phyloP scores from a whole-genome alignment of 805 yeast species.

The Candida rishiriensis region DNA sequence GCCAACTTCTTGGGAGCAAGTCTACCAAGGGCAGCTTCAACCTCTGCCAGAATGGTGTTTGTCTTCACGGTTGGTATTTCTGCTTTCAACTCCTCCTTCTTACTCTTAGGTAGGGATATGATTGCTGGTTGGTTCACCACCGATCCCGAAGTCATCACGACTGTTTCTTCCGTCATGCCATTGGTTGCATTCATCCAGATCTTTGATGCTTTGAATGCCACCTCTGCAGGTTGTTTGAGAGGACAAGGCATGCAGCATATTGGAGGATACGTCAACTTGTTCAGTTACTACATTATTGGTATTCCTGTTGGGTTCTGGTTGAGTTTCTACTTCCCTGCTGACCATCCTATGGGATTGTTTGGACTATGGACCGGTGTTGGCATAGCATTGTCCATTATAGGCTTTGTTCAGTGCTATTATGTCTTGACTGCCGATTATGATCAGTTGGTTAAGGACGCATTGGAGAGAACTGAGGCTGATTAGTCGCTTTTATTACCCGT shows the following conservation, averaged over 20 bases:
- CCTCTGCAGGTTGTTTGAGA: slow-evolving; percentile 50
- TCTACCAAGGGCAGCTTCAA: slow-evolving; percentile 27
- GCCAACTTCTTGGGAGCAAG: slow-evolving; percentile 72
- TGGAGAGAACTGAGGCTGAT: slow-evolving; percentile 27
- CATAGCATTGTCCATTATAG: slow-evolving; percentile 36
- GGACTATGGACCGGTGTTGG: slow-evolving; percentile 36
- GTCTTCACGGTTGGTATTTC: slow-evolving; percentile 22
- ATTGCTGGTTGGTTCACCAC: slow-evolving; percentile 30
- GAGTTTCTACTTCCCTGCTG: slow-evolving; percentile 43
- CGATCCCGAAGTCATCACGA: slow-evolving; percentile 25
- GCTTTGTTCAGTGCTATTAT: slow-evolving; percentile 43
- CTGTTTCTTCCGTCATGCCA: slow-evolving; percentile 26
- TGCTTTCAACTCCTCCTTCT: slow-evolving; percentile 19
- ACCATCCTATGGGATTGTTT: slow-evolving; percentile 31
- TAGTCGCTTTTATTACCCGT: background rate
- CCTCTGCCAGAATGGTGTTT: slow-evolving; percentile 26
- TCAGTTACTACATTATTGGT: slow-evolving; percentile 66
- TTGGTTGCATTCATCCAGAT: slow-evolving; percentile 37
- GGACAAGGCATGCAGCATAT: slow-evolving; percentile 57
- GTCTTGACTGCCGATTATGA: slow-evolving; percentile 47
- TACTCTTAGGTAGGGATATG: slow-evolving; percentile 20
- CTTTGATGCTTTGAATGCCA: slow-evolving; percentile 45
- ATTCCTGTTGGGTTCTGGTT: slow-evolving; percentile 59
- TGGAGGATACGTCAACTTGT: slow-evolving; percentile 48
- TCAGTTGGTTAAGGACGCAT: slow-evolving; percentile 45